Base-by-base conservation (phyloP, 2,329 filamentous ascomycete genomes). In the Microdochium paspali region DNA sequence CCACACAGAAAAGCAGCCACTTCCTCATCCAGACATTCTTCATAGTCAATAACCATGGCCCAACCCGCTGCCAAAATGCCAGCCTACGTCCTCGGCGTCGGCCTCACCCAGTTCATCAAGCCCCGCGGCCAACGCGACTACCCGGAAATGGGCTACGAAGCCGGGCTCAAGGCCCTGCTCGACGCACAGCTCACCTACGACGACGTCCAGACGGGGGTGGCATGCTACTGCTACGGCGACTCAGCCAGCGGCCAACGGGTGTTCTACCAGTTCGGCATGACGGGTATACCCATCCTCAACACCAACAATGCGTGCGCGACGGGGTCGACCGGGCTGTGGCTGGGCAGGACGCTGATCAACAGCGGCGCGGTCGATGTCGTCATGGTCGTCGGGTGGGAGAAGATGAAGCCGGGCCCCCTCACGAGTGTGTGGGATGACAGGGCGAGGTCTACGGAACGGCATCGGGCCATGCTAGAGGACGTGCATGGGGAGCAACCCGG, bases 61-160 rank as follows among this genome's bases (percentile, higher is more conserved):
- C 6, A 18, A 35, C 6, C n/a, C 31, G 18, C 31, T n/a, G 18
- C 31, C 31, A 35, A 35, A n/a, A 9, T n/a, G 10, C 73, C 75
- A 50, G 73, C 73, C 74, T 97, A 97, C 75, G 87, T 97, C 63
- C 82, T 97, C 51, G 91, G 91, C 73, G 93, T 97, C 57, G 91
- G 91, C 72, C 93, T 97, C 87, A 97, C 91, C 71, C 95, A 95
- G 70, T 97, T 97, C 79, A 91, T 96, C 79, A 96, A 96, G 74
- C 90, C 90, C 39, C 82, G 90, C 49, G 88, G 89, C 64, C 91
- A 91, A 65, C 87, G 95, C 54, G 90, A 95, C 71, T 96, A 95
- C 71, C 89, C 89, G 6, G 90, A 95, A 64, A 82, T 96, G 23
- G 90, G 90, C 47, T 96, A 90, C 66, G 90, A 96, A 67, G 90